Percentiles rank a stretch among this genome's conserved stretches.
Conservation (phyloP, 2,329 filamentous ascomycete genomes). For the Aspergillus ochraceoroseus region DNA sequence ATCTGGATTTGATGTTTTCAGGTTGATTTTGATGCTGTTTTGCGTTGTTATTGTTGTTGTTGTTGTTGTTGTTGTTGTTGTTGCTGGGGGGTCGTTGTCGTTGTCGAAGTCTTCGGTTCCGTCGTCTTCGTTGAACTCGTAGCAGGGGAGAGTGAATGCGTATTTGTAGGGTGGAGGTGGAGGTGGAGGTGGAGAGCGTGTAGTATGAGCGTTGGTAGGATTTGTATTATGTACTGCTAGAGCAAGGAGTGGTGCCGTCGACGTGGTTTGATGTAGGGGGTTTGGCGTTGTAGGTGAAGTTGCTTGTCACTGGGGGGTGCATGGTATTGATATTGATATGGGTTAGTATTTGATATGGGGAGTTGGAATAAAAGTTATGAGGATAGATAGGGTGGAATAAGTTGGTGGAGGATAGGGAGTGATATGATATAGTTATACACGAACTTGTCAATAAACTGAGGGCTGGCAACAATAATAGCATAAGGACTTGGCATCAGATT, state of each 20-base stretch:
- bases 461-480: slow-evolving; percentile 15
- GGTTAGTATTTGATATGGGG: too few relatives aligned
- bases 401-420: too few relatives aligned
- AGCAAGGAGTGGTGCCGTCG: slow-evolving; percentile 11
- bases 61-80: neutral
- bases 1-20: slow-evolving; percentile 37
- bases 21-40: too few relatives aligned
- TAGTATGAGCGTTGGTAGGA: too few relatives aligned
- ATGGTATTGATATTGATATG: too few relatives aligned
- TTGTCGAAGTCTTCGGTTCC: slow-evolving; percentile 7
- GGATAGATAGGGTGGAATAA: neutral
- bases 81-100: slow-evolving; percentile 2
- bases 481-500: neutral
- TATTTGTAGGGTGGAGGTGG: too few relatives aligned
- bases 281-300: neutral
- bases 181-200: slow-evolving; percentile 11
- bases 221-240: too few relatives aligned
- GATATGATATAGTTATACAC: neutral
- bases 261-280: too few relatives aligned
- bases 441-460: slow-evolving; percentile 8
- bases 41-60: slow-evolving; percentile 24
- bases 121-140: neutral
- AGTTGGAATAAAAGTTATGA: neutral
- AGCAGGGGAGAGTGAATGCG: neutral
- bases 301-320: neutral